These are phyloP conservation scores for Lyophyllum atratum DNA, from an alignment of 768 basidiomycete genomes.

Conservation along the genomic window DNA sequence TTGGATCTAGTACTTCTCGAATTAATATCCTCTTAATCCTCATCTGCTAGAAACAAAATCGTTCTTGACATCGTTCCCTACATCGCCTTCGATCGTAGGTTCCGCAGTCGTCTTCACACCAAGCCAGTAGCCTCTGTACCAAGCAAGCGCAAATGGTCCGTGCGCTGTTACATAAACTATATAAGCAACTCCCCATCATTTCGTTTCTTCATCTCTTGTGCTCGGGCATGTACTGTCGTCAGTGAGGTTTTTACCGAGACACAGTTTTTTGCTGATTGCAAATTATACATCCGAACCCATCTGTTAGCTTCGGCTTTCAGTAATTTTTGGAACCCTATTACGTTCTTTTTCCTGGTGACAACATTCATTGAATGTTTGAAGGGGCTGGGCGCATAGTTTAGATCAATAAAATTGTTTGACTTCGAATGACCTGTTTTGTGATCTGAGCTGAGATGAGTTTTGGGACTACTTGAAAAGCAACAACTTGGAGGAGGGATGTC, in stretches of 20 bases:
- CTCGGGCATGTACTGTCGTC: constrained; percentile 94
- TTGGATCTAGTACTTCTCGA: constrained; percentile 12
- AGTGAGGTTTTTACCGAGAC: constrained; percentile 96
- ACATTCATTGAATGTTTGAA: neutral
- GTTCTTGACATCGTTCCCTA: no score
- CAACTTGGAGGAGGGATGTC: no score
- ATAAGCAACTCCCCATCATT: constrained; percentile 29
- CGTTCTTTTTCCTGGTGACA: neutral
- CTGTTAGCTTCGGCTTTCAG: constrained; percentile 85
- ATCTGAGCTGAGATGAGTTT: no score
- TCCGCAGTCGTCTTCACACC: neutral
- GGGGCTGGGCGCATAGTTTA: no score
- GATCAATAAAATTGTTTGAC: no score
- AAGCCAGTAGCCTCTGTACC: neutral
- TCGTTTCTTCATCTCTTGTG: constrained; percentile 74
- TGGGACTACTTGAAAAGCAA: no score
- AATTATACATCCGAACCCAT: constrained; percentile 97
- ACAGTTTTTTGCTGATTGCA: constrained; percentile 96
- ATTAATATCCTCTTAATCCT: constrained; percentile 5
- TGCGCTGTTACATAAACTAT: constrained; percentile 42
- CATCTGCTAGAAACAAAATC: neutral
- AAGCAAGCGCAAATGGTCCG: constrained; percentile 17
- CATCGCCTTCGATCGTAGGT: no score
- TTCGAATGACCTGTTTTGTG: no score
- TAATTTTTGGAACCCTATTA: constrained; percentile 77